phyloP scores from a whole-genome alignment of 2,329 filamentous ascomycete species.

The Phaeosphaeria sp. region DNA sequence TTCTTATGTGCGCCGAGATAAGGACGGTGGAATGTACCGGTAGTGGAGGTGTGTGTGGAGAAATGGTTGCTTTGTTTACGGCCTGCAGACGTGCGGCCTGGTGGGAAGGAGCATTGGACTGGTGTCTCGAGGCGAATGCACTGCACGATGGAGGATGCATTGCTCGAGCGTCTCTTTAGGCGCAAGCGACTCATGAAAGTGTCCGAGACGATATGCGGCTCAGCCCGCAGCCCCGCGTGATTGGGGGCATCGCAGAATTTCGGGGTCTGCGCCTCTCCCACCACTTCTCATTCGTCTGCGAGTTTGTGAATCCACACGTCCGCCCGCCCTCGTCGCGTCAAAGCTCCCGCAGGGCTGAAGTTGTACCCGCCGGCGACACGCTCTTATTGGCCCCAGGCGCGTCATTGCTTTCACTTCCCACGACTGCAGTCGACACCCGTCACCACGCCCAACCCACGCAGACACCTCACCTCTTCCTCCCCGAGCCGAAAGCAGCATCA shows the following conservation, averaged over 20 bases:
- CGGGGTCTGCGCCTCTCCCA: not conserved
- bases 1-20: not conserved
- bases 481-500: constrained; percentile 12
- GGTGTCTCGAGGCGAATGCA: not conserved
- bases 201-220: not conserved
- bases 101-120: not conserved
- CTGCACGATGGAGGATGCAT: not conserved
- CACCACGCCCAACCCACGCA: constrained; percentile 14
- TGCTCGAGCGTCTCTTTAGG: not conserved
- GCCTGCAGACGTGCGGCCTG: not conserved
- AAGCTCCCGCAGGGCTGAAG: constrained; percentile 9
- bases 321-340: not conserved
- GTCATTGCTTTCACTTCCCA: constrained; percentile 16
- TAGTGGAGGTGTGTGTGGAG: not conserved
- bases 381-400: constrained; percentile 22
- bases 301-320: not conserved
- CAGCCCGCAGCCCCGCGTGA: not conserved
- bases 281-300: constrained; percentile 7
- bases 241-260: not conserved
- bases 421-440: constrained; percentile 1
- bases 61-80: not conserved
- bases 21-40: not conserved
- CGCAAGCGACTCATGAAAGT: not conserved
- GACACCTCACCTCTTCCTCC: constrained; percentile 10
- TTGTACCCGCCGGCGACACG: constrained; percentile 1